phyloP scores from a whole-genome alignment of 352 stramenopile genomes.

The Plasmopara halstedii region DNA sequence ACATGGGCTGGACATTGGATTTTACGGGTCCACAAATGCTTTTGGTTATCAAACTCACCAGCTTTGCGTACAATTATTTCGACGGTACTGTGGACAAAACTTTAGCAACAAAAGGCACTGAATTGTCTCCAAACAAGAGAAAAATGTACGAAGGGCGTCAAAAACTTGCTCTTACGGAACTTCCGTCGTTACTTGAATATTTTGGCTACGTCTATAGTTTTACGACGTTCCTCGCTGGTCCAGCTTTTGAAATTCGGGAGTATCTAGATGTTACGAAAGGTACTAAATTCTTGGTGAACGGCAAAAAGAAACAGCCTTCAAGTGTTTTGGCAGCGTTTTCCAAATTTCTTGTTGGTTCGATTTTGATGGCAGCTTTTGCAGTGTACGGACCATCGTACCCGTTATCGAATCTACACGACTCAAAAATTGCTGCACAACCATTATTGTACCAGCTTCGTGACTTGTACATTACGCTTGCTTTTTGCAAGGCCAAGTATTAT shows the following conservation, averaged over 20 bases:
- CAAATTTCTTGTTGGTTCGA: conserved; percentile 63
- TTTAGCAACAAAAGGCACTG: conserved; percentile 20
- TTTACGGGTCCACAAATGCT: conserved; percentile 89
- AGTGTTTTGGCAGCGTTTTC: conserved; percentile 69
- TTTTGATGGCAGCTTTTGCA: conserved; percentile 54
- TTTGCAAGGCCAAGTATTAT: conserved; percentile 94
- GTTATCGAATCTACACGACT: conserved; percentile 39
- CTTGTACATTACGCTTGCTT: conserved; percentile 88
- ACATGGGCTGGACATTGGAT: conserved; percentile 89
- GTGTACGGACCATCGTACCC: conserved; percentile 43
- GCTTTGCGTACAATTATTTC: conserved; percentile 97
- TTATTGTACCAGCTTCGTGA: conserved; percentile 62
- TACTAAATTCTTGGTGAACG: conserved; percentile 46
- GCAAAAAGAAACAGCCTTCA: conserved; percentile 36
- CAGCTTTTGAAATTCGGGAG: conserved; percentile 92
- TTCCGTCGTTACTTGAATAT: conserved; percentile 92
- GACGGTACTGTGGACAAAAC: conserved; percentile 83
- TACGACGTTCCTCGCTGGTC: conserved; percentile 92
- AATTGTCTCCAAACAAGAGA: conserved; percentile 12
- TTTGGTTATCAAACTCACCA: conserved; percentile 96
- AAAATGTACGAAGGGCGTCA: conserved; percentile 34
- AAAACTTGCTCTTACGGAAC: conserved; percentile 59
- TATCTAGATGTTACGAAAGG: conserved; percentile 81
- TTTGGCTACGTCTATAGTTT: conserved; percentile 97
- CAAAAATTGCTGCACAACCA: conserved; percentile 37